Percentiles rank a stretch among this genome's conserved stretches.
Evolutionary conservation across 2,329 filamentous ascomycete species (phyloP).

Genomic region (Coleophoma crateriformis): DNA sequence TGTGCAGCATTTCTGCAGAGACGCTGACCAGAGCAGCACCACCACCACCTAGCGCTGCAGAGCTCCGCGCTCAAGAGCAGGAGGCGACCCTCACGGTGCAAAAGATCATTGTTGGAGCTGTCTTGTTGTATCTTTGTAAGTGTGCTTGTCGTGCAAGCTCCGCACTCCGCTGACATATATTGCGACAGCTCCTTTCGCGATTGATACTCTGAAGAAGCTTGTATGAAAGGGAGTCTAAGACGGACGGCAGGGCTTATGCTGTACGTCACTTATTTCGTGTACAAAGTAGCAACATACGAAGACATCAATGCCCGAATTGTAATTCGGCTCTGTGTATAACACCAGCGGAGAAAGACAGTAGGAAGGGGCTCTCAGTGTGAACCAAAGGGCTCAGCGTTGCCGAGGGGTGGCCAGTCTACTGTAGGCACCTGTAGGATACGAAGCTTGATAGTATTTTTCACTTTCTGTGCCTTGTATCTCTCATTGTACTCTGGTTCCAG

Average conservation of each 20-base stretch:
- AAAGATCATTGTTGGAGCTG: conserved; percentile 58
- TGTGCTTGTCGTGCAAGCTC: neutral
- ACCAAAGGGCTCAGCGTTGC: no score
- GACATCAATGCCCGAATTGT: no score
- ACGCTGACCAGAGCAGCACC: conserved; percentile 35
- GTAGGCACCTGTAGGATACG: no score
- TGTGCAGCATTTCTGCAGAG: no score
- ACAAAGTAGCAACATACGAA: neutral
- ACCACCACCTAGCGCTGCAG: conserved; percentile 63
- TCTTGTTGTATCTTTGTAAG: conserved; percentile 74
- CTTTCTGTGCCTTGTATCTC: no score
- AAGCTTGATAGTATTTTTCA: no score
- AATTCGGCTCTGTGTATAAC: no score
- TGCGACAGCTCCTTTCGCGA: conserved; percentile 44
- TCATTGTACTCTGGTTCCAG: no score
- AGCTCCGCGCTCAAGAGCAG: conserved; percentile 64
- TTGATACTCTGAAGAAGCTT: conserved; percentile 47
- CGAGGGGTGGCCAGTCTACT: no score
- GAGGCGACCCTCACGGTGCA: conserved; percentile 64
- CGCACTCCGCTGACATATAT: neutral
- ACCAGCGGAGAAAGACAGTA: no score
- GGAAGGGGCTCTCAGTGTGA: no score
- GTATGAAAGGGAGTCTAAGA: conserved; percentile 26
- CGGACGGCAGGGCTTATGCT: neutral
- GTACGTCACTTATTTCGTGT: neutral